These are phyloP conservation scores for Melanomma pulvis-pyrius DNA, from an alignment of 495 filamentous ascomycete genomes.

Conservation along the genomic window DNA sequence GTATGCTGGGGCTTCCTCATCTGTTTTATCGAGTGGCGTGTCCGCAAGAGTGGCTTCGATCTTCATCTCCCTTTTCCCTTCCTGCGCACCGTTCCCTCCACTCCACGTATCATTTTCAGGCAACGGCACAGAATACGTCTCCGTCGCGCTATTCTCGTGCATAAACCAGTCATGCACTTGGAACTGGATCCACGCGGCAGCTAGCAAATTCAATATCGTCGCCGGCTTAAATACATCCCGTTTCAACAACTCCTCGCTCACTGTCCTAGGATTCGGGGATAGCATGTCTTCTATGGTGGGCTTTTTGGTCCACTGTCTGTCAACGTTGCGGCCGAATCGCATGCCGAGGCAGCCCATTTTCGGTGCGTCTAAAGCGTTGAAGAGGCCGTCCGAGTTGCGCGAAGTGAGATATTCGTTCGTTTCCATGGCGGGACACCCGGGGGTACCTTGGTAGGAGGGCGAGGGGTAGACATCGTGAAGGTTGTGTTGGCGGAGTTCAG, in stretches of 20 bases:
- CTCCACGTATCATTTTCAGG: slow-evolving; percentile 42
- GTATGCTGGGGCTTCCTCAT: slow-evolving; percentile 46
- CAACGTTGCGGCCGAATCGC: slow-evolving; percentile 50
- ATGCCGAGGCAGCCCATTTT: slow-evolving; percentile 52
- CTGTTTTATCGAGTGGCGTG: slow-evolving; percentile 39
- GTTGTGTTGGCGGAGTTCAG: slow-evolving; percentile 48
- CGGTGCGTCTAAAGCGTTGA: slow-evolving; percentile 47
- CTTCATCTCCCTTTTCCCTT: slow-evolving; percentile 38
- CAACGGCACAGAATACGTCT: slow-evolving; percentile 42
- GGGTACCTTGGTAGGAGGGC: slow-evolving; percentile 40
- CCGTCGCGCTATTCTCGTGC: slow-evolving; percentile 39
- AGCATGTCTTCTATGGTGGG: slow-evolving; percentile 47
- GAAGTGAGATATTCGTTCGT: slow-evolving; percentile 38
- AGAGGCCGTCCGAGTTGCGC: slow-evolving; percentile 50
- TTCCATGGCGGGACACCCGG: slow-evolving; percentile 32
- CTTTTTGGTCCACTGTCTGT: slow-evolving; percentile 39
- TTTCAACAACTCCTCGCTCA: slow-evolving; percentile 46
- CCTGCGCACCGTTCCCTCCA: not conserved
- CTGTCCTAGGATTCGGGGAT: slow-evolving; percentile 48
- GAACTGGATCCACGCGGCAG: slow-evolving; percentile 55
- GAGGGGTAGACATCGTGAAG: slow-evolving; percentile 49
- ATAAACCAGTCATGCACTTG: slow-evolving; percentile 43
- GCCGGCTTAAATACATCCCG: slow-evolving; percentile 49
- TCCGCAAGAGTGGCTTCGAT: slow-evolving; percentile 42
- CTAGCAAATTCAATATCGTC: slow-evolving; percentile 50